Conservation (phyloP, 257 asterid species). For the Rhazya stricta region DNA sequence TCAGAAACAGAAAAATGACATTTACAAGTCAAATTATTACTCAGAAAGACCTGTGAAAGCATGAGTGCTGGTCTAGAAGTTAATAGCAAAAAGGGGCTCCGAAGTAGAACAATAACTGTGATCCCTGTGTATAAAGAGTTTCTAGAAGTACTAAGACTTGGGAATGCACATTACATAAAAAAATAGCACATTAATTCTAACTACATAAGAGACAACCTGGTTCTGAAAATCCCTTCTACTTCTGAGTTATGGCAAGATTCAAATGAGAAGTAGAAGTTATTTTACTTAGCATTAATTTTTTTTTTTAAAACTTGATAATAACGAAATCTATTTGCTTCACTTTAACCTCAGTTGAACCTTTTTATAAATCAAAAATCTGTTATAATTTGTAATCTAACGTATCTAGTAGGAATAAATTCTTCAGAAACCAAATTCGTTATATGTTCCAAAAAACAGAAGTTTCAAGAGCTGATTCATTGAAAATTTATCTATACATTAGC, state of each 20-base stretch:
- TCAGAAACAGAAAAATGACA: slow-evolving; percentile 28
- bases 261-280: too few species aligned
- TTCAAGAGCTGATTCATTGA: background rate
- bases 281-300: too few species aligned
- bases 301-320: background rate
- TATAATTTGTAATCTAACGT: background rate
- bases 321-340: too few species aligned
- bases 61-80: background rate
- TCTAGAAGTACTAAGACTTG: background rate
- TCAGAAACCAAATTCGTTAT: background rate
- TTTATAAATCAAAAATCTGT: too few species aligned
- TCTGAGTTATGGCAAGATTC: background rate
- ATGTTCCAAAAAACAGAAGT: background rate
- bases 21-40: slow-evolving; percentile 19
- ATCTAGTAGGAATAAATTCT: background rate
- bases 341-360: too few species aligned
- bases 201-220: background rate
- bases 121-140: background rate
- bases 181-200: too few species aligned
- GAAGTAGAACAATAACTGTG: background rate
- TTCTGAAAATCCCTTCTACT: background rate
- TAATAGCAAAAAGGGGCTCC: background rate
- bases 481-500: too few species aligned
- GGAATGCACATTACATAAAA: background rate
- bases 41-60: background rate